Percentiles rank a stretch among this genome's conserved stretches.
Conservation (phyloP, 306 rosid genomes). For the Cucurbita pepo region DNA sequence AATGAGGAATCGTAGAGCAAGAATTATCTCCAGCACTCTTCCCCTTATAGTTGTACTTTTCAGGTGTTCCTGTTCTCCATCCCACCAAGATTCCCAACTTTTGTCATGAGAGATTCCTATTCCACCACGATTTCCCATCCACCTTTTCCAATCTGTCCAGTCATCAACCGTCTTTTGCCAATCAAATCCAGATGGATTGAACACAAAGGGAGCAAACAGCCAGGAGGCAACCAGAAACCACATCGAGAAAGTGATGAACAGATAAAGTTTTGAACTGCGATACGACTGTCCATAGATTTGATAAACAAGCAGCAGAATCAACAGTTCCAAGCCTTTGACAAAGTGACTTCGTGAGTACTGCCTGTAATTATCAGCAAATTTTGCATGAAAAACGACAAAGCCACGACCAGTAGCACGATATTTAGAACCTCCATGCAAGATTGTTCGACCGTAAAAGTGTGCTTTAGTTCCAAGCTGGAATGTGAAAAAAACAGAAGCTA, state of each 20-base stretch:
- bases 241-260: slow-evolving; percentile 75
- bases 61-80: slow-evolving; percentile 80
- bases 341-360: slow-evolving; percentile 89
- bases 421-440: slow-evolving; percentile 95
- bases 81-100: slow-evolving; percentile 99
- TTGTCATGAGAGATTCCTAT: slow-evolving; percentile 67
- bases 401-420: slow-evolving; percentile 91
- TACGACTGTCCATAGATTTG: slow-evolving; percentile 56
- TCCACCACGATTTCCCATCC: slow-evolving; percentile 99
- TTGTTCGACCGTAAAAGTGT: slow-evolving; percentile 84
- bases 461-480: slow-evolving; percentile 95
- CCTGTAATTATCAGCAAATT: slow-evolving; percentile 82
- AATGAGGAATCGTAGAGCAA: slow-evolving; percentile 69
- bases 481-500: slow-evolving; percentile 91
- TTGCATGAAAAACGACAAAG: slow-evolving; percentile 89
- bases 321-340: slow-evolving; percentile 83
- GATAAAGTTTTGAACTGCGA: slow-evolving; percentile 47
- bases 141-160: slow-evolving; percentile 94
- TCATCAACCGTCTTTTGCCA: slow-evolving; percentile 99
- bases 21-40: slow-evolving; percentile 61
- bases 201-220: slow-evolving; percentile 94
- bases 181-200: slow-evolving; percentile 89
- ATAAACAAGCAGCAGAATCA: slow-evolving; percentile 46
- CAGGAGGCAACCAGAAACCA: slow-evolving; percentile 88
- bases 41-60: slow-evolving; percentile 64